Conservation (phyloP, 2,329 filamentous ascomycete genomes). For the Aspergillus arachidicola region DNA sequence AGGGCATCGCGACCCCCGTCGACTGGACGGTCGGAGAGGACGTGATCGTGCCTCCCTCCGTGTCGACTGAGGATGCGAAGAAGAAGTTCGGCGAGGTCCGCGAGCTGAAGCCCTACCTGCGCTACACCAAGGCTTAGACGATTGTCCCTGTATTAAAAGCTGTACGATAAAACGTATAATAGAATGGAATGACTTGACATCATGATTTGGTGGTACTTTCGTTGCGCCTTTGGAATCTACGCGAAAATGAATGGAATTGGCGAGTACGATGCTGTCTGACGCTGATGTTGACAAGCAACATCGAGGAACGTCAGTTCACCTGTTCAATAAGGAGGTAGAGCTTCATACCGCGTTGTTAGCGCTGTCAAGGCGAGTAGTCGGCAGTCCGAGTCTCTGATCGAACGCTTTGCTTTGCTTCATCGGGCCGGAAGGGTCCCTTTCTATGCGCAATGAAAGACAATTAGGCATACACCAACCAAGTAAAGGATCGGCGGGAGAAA, state of each 20-base stretch:
- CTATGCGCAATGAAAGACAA: not conserved
- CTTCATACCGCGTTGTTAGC: no score
- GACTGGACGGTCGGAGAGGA: slow-evolving; percentile 89
- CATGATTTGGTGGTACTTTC: not conserved
- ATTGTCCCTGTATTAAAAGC: not conserved
- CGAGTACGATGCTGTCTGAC: not conserved
- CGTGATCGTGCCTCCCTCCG: slow-evolving; percentile 83
- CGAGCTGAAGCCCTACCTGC: slow-evolving; percentile 59
- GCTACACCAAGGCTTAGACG: slow-evolving; percentile 1
- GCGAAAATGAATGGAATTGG: not conserved
- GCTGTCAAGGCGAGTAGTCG: not conserved
- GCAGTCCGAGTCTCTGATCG: not conserved
- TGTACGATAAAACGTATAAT: not conserved
- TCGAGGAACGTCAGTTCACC: not conserved
- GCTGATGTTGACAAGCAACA: not conserved
- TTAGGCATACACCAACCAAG: not conserved
- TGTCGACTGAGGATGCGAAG: slow-evolving; percentile 83
- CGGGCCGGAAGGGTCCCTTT: not conserved
- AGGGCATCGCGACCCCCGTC: slow-evolving; percentile 85
- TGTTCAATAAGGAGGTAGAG: not conserved
- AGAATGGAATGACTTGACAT: not conserved
- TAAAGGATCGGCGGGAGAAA: not conserved
- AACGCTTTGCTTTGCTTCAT: not conserved
- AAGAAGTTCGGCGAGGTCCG: slow-evolving; percentile 78
- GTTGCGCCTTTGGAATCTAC: not conserved